A percentile compares a stretch with the other conserved stretches of the same genome.
phyloP scores from a whole-genome alignment of 106 monocot genomes.

The Phalaenopsis equestris region DNA sequence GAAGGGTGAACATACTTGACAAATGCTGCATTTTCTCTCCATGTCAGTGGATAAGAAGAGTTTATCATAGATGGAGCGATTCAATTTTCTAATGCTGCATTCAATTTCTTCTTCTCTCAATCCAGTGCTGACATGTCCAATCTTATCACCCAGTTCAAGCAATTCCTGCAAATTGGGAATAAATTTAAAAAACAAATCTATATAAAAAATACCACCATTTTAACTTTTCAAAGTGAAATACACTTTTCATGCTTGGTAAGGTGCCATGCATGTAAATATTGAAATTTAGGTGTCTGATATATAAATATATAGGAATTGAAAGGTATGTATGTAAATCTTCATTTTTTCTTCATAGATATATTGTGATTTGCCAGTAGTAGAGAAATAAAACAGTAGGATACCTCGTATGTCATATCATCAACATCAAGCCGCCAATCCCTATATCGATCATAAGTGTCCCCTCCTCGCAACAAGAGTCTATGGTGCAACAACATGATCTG shows the following conservation, averaged over 20 bases:
- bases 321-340: too few relatives aligned
- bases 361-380: background rate
- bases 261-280: too few relatives aligned
- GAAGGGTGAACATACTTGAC: conserved; percentile 47
- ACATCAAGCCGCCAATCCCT: conserved; percentile 92
- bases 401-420: conserved; percentile 94
- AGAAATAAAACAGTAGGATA: conserved; percentile 6
- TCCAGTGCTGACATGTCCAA: conserved; percentile 89
- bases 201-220: too few relatives aligned
- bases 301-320: too few relatives aligned
- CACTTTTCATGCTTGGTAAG: too few relatives aligned
- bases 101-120: conserved; percentile 89
- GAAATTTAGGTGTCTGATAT: background rate
- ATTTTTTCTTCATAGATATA: too few relatives aligned
- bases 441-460: conserved; percentile 51
- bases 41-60: conserved; percentile 29
- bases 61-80: conserved; percentile 33
- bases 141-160: conserved; percentile 84
- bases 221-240: too few relatives aligned
- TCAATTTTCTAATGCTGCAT: conserved; percentile 44
- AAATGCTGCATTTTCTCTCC: conserved; percentile 83
- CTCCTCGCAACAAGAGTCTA: conserved; percentile 56
- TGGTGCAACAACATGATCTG: conserved; percentile 87
- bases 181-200: too few relatives aligned
- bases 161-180: conserved; percentile 49